phyloP scores from a whole-genome alignment of 1,139 yeast genomes.

The Scheffersomyces illinoinensis region DNA sequence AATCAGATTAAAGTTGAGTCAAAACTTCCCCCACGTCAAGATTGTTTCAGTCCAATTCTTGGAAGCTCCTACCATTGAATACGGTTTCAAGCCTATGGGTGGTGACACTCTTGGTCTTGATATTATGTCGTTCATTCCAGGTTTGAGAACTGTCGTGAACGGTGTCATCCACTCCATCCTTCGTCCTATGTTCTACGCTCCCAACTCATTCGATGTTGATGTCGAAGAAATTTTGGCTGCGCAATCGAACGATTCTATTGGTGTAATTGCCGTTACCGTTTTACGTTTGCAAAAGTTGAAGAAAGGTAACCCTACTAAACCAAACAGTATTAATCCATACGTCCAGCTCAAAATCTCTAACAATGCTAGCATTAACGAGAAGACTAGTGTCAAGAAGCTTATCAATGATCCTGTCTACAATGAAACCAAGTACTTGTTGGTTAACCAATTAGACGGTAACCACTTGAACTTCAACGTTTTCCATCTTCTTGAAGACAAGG shows the following conservation, averaged over 20 bases:
- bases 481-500: conserved; percentile 52
- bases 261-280: conserved; percentile 65
- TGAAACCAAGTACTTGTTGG: conserved; percentile 63
- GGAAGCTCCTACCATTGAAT: conserved; percentile 77
- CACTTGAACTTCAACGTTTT: conserved; percentile 53
- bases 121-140: conserved; percentile 81
- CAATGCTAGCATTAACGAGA: conserved; percentile 43
- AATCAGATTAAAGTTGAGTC: conserved; percentile 59
- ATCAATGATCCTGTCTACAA: conserved; percentile 62
- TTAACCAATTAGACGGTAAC: conserved; percentile 58
- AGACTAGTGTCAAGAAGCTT: conserved; percentile 57
- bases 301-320: conserved; percentile 37
- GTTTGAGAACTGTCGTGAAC: conserved; percentile 72
- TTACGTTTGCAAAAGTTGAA: conserved; percentile 54
- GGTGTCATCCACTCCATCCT: conserved; percentile 66
- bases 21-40: conserved; percentile 72
- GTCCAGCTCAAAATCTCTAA: conserved; percentile 50
- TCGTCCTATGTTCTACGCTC: conserved; percentile 81
- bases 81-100: conserved; percentile 82
- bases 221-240: conserved; percentile 69
- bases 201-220: conserved; percentile 72
- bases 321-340: conserved; percentile 59
- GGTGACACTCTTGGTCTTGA: conserved; percentile 84
- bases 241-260: conserved; percentile 64
- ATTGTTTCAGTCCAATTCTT: conserved; percentile 68